These are phyloP conservation scores for Podila horticola DNA, from an alignment of 192 early-diverging fungal species.

Conservation along the genomic window DNA sequence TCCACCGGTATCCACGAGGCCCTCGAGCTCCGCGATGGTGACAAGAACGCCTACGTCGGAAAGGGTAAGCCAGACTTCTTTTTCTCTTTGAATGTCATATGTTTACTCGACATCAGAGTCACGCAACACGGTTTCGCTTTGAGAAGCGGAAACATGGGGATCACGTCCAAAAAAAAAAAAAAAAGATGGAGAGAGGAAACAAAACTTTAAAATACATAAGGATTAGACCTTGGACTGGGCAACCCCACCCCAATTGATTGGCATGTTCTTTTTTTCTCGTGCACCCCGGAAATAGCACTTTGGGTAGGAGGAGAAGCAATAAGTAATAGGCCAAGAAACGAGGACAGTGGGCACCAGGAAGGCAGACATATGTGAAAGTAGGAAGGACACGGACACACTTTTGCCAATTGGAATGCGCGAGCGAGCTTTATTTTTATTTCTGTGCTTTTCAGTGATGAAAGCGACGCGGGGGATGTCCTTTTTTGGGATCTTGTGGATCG, in stretches of 20 bases:
- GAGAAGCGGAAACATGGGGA: neutral
- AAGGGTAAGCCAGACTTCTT: slow-evolving; percentile 74
- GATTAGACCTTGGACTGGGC: no score
- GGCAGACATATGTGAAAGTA: no score
- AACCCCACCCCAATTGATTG: neutral
- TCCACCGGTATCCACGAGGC: slow-evolving; percentile 99
- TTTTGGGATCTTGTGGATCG: slow-evolving; percentile 7
- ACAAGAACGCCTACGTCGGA: slow-evolving; percentile 88
- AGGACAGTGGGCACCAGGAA: no score
- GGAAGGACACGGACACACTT: no score
- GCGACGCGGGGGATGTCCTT: slow-evolving; percentile 1
- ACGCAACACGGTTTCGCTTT: neutral
- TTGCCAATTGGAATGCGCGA: no score
- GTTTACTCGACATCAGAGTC: neutral
- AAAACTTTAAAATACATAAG: slow-evolving; percentile 1
- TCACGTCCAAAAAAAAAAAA: neutral
- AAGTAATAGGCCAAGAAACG: no score
- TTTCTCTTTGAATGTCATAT: neutral
- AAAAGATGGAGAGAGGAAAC: neutral
- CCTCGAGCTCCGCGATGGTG: slow-evolving; percentile 95
- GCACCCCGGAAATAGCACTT: no score
- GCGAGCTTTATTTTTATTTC: no score
- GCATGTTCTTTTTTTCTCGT: neutral
- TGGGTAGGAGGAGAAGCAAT: no score
- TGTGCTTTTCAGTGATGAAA: neutral